Base-by-base conservation (phyloP, 2,329 filamentous ascomycete genomes). In the Cordyceps cicadae region DNA sequence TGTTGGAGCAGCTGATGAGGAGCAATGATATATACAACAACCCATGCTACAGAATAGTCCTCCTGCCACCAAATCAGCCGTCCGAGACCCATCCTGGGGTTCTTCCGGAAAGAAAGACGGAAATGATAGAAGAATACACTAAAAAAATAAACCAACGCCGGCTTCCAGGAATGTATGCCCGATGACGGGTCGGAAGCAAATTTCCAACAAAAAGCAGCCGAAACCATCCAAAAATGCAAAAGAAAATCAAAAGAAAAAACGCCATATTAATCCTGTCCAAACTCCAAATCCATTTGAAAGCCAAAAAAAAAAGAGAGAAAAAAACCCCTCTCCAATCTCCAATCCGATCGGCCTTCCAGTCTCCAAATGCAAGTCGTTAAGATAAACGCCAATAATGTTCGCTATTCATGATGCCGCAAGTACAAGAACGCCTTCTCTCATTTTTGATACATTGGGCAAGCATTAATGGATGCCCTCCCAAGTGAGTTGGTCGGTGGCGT, bases 401-500 rank as follows among this genome's bases (percentile, higher is more conserved):
- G 56, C 56, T 59, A 52, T 37, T 59, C 56, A 52, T 59, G 48
- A 50, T 48, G 54, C 46, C 54, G 26, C 29, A 49, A 39, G 19
- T 21, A 57, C n/a, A 49, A 34, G 43, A 32, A 19, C 34, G 5
- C 15, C 5, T 11, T 7, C 19, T 29, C 37, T 32, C 15, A 14
- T 46, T 55, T 12, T 15, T 48, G 41, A 21, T 21, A 46, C 37
- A 55, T 26, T 43, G 24, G 24, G 5, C 2, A 5, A 5, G 39
- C 17, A 45, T 45, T 26, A 72, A 45, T 67, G 68, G 46, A 77
- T 71, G 57, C 75, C 75, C 60, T 77, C 74, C 75, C 75, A 77
- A 15, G 74, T 76, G 57, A 75, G 61, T 62, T 77, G 71, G 14
- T 77, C 74, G 0, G 73, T 74, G 4, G 74, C 71, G 59, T 78